Base-by-base conservation (phyloP, 441 rosid species). In the Adansonia grandidieri region DNA sequence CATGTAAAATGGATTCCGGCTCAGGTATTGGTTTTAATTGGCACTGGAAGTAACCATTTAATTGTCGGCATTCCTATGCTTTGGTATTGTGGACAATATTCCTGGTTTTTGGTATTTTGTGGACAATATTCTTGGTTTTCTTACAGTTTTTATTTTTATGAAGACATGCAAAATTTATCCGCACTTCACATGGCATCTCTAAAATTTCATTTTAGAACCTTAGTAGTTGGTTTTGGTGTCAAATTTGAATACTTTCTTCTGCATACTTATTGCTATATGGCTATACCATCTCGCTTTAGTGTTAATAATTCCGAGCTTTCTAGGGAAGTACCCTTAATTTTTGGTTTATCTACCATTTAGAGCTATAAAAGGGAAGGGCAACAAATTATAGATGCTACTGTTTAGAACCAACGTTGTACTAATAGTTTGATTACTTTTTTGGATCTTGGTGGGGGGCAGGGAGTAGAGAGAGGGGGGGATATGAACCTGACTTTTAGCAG, bases 1-100 rank as follows among this genome's bases (percentile, higher is more conserved):
- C 82, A 83, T 50, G 97, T 96, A 51, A 93, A 93, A 77, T 96
- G 99, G 99, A 76, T 94, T 79, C 98, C 99, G 56, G 83, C 91
- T 68, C 99, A 96, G 99, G 99, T 96, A 90, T 81, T 19, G 66
- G 37, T 86, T 79, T 20, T 67, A 40, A 57, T 73, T 11, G 65
- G 53, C 37, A 19, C n/a, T 71, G 48, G 22, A 73, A 73, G 66
- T 57, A 40, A 70, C 37, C 40, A 40, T 51, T 54, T 8, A 28
- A 28, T 28, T 11, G 40, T 13, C 2, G 9, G 44, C 67, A 24
- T 62, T 62, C 44, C 15, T 28, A 28, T 62, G n/a, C 40, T 61
- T 61, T 61, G 14, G 4, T 37, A 37, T 37, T 37, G 40, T 37
- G 40, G 40, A 37, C 40, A 37, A 37, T 37, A 37, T 37, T 37